These are phyloP conservation scores for Saccharomycopsis hybrid DNA, from an alignment of 1,139 yeast genomes.

Conservation along the genomic window DNA sequence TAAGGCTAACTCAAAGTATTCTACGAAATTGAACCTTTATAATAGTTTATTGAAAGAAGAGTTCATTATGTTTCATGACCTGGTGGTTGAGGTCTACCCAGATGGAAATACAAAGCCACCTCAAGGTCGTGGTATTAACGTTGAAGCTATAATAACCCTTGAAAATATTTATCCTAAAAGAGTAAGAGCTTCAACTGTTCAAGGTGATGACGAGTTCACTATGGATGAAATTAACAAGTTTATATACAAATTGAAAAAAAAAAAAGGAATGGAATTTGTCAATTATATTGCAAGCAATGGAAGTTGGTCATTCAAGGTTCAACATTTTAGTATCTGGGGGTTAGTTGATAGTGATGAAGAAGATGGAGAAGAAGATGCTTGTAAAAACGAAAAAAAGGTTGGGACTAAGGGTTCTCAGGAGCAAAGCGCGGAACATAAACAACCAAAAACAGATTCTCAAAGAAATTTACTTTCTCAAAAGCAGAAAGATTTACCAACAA, in stretches of 20 bases:
- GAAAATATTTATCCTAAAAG: slow-evolving; percentile 53
- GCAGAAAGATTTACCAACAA: too few species aligned
- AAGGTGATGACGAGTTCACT: slow-evolving; percentile 19
- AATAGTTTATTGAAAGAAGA: slow-evolving; percentile 13
- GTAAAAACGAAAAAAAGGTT: too few species aligned
- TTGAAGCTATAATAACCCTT: slow-evolving; percentile 76
- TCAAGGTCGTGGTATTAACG: slow-evolving; percentile 69
- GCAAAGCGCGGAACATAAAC: too few species aligned
- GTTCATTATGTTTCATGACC: slow-evolving; percentile 33
- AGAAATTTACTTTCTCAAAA: too few species aligned
- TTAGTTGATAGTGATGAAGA: slow-evolving; percentile 59
- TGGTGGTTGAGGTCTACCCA: slow-evolving; percentile 63
- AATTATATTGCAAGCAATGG: slow-evolving; percentile 76
- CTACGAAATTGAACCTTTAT: slow-evolving; percentile 11
- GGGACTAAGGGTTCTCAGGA: too few species aligned
- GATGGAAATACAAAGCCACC: slow-evolving; percentile 50
- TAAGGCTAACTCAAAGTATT: slow-evolving; percentile 27
- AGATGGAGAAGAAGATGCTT: slow-evolving; percentile 36
- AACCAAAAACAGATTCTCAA: too few species aligned
- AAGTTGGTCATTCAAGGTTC: slow-evolving; percentile 74
- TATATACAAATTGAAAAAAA: slow-evolving; percentile 44
- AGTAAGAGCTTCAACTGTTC: slow-evolving; percentile 34
- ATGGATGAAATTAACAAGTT: slow-evolving; percentile 35
- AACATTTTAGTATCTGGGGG: slow-evolving; percentile 95
- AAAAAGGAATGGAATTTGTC: slow-evolving; percentile 69